Percentiles rank a stretch among this genome's conserved stretches.
These are phyloP conservation scores for Leccinum rimulosum DNA, from an alignment of 768 basidiomycete genomes.

Conservation along the genomic window DNA sequence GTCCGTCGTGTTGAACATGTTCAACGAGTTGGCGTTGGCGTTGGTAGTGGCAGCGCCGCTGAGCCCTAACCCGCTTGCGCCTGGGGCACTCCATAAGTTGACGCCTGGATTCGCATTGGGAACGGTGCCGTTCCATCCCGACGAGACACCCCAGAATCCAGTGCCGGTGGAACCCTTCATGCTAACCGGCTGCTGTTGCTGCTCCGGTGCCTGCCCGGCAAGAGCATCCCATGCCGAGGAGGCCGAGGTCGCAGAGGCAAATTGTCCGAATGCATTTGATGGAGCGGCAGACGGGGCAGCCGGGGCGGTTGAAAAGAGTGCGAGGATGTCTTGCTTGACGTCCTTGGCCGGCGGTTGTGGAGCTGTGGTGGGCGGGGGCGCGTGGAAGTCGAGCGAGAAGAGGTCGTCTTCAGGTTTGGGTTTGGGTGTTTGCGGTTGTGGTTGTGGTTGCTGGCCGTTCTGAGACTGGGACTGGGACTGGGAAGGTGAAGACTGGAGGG, in stretches of 20 bases:
- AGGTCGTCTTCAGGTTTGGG: conserved; percentile 53
- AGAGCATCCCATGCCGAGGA: conserved; percentile 24
- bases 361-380: conserved; percentile 39
- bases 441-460: no score
- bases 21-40: not conserved
- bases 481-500: not conserved
- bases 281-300: conserved; percentile 10
- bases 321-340: conserved; percentile 78
- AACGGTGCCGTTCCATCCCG: conserved; percentile 48
- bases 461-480: conserved; percentile 9
- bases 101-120: conserved; percentile 26
- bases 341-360: conserved; percentile 51
- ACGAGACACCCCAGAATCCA: conserved; percentile 64
- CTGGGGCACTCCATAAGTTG: conserved; percentile 35
- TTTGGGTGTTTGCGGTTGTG: conserved; percentile 8
- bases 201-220: not conserved
- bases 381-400: conserved; percentile 48
- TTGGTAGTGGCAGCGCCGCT: not conserved
- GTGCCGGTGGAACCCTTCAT: conserved; percentile 45
- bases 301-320: conserved; percentile 18
- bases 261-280: conserved; percentile 14
- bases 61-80: not conserved
- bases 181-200: conserved; percentile 38
- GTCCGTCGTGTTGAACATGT: conserved; percentile 43
- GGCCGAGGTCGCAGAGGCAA: not conserved